Conservation (phyloP, 768 basidiomycete genomes). For the Russula foetens region DNA sequence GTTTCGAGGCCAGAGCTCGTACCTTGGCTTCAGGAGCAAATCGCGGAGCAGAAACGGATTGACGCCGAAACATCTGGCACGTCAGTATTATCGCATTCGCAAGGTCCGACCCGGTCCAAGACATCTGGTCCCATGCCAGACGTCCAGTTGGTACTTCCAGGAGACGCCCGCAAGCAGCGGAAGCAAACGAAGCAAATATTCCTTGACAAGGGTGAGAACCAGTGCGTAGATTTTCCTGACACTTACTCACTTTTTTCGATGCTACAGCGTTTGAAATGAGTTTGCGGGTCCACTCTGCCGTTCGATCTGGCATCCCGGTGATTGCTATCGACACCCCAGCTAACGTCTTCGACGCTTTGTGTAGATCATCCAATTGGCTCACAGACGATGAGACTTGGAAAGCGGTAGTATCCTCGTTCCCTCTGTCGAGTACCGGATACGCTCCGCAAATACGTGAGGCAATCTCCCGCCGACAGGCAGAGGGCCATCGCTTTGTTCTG, state of each 20-base stretch:
- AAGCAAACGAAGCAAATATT: conserved; percentile 65
- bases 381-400: conserved; percentile 74
- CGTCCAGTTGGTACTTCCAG: conserved; percentile 58
- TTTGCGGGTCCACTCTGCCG: conserved; percentile 46
- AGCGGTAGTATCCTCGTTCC: conserved; percentile 44
- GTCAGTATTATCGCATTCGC: conserved; percentile 30
- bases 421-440: conserved; percentile 50
- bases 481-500: conserved; percentile 54
- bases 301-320: conserved; percentile 54
- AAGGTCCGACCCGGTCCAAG: conserved; percentile 28
- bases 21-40: conserved; percentile 65
- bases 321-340: conserved; percentile 65
- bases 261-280: conserved; percentile 54
- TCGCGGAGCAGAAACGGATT: conserved; percentile 70
- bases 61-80: conserved; percentile 61
- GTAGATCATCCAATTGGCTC: conserved; percentile 52
- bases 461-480: conserved; percentile 49
- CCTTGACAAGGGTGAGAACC: conserved; percentile 49
- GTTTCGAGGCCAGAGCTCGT: conserved; percentile 63
- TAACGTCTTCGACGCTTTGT: conserved; percentile 54
- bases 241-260: not conserved
- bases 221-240: not conserved
- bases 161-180: conserved; percentile 65
- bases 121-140: conserved; percentile 32
- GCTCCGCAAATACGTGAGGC: conserved; percentile 63